Conservation (phyloP, 371 early-diverging fungal genomes). For the Sanchytrium tribonematis region DNA sequence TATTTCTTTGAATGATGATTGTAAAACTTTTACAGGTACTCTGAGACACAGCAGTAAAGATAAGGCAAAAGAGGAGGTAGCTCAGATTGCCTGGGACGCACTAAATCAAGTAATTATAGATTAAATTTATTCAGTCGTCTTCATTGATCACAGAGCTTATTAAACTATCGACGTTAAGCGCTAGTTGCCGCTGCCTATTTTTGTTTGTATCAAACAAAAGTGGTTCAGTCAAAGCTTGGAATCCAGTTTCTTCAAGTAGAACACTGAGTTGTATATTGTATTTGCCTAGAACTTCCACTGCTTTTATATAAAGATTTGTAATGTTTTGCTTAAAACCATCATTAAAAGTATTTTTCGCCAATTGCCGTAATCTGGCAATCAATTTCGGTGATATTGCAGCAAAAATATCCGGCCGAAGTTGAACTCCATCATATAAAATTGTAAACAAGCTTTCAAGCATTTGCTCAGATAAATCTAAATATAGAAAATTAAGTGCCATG, state of each 20-base stretch:
- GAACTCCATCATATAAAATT: background rate
- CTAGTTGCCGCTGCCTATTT: background rate
- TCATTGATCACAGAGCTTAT: background rate
- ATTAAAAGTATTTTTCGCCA: background rate
- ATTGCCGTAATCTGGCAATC: background rate
- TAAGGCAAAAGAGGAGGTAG: background rate
- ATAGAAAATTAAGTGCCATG: background rate
- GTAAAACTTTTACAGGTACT: background rate
- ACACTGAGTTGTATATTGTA: background rate
- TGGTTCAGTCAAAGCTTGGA: background rate
- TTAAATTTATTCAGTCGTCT: background rate
- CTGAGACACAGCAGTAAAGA: background rate
- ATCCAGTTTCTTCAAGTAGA: background rate
- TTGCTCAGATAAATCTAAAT: background rate
- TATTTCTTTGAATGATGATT: background rate
- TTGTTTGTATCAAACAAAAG: background rate
- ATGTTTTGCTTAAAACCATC: background rate
- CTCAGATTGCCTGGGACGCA: background rate
- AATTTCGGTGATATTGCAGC: background rate
- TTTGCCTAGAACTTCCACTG: background rate
- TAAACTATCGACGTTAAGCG: background rate
- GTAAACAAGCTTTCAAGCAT: background rate
- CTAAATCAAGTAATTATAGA: too few species aligned
- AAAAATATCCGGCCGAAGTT: background rate
- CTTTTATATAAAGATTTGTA: background rate